phyloP scores from a whole-genome alignment of 345 rosid species.

The Sisymbrium altissimum region DNA sequence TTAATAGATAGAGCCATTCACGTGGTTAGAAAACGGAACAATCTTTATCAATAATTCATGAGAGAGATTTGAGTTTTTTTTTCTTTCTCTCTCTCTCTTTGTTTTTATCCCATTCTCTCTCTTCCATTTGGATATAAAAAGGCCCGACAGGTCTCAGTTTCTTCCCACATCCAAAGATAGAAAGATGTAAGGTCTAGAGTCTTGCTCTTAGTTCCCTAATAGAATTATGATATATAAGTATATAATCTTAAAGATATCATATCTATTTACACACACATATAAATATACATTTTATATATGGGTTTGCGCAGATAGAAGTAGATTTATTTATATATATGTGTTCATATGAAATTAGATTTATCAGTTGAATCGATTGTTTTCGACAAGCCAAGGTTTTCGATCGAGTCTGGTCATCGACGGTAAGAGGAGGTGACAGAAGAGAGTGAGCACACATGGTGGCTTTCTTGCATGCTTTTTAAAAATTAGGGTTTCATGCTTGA shows the following conservation, averaged over 20 bases:
- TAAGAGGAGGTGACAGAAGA: conserved; percentile 96
- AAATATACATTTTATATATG: no score
- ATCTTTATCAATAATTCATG: conserved; percentile 32
- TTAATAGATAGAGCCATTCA: conserved; percentile 1
- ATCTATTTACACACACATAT: neutral
- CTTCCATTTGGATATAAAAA: conserved; percentile 34
- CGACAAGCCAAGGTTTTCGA: neutral
- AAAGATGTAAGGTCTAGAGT: conserved; percentile 16
- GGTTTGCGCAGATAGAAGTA: neutral
- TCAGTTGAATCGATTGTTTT: neutral
- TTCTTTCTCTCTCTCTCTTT: neutral
- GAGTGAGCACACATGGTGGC: conserved; percentile 95
- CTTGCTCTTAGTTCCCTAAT: neutral
- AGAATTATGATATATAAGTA: neutral
- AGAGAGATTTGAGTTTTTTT: conserved; percentile 11
- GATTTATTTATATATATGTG: neutral
- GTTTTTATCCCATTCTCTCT: neutral
- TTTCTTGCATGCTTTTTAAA: conserved; percentile 60
- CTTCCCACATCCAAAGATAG: conserved; percentile 34
- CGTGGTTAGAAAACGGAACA: conserved; percentile 22
- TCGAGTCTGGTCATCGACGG: conserved; percentile 27
- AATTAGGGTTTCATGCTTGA: conserved; percentile 55
- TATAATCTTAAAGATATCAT: neutral
- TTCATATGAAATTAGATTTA: neutral
- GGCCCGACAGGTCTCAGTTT: conserved; percentile 40